Percentiles rank a stretch among this genome's conserved stretches.
Conservation (phyloP, 2,329 filamentous ascomycete genomes). For the Pseudogymnoascus pannorum region DNA sequence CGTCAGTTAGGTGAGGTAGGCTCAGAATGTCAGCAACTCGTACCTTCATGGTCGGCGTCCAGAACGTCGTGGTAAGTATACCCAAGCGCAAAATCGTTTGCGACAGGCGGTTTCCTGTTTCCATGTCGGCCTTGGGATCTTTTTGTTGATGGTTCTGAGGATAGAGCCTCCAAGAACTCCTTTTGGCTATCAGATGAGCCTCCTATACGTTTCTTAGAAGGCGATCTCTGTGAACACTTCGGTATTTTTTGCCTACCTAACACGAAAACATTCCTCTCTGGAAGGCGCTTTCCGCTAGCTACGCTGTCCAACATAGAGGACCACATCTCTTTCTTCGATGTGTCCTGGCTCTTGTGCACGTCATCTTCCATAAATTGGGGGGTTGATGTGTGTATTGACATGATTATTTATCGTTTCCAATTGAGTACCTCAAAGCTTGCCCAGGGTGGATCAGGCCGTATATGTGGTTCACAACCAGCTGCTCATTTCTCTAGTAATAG, state of each 20-base stretch:
- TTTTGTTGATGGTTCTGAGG: conserved; percentile 33
- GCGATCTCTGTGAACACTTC: background rate
- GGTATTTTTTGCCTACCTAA: conserved; percentile 51
- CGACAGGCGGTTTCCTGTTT: conserved; percentile 65
- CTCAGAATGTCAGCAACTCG: conserved; percentile 15
- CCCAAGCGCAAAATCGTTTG: conserved; percentile 85
- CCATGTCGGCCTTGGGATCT: conserved; percentile 43
- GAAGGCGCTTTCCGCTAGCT: conserved; percentile 80
- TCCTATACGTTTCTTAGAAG: conserved; percentile 41
- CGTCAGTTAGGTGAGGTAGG: conserved; percentile 21
- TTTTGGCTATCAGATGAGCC: conserved; percentile 76
- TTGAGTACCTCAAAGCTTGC: background rate
- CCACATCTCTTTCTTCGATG: conserved; percentile 80
- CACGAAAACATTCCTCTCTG: conserved; percentile 85
- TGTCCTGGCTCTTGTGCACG: conserved; percentile 56
- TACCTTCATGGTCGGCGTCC: conserved; percentile 88
- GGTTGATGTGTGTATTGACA: conserved; percentile 44
- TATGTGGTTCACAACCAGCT: conserved; percentile 5
- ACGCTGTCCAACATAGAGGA: conserved; percentile 86
- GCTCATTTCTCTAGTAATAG: conserved; percentile 3
- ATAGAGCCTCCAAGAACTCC: conserved; percentile 65
- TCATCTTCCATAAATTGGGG: conserved; percentile 46
- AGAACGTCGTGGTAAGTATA: conserved; percentile 95
- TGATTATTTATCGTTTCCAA: conserved; percentile 10
- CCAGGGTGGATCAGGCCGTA: conserved; percentile 1